Base-by-base conservation (phyloP, 768 basidiomycete species). In the Grammothele lineata region DNA sequence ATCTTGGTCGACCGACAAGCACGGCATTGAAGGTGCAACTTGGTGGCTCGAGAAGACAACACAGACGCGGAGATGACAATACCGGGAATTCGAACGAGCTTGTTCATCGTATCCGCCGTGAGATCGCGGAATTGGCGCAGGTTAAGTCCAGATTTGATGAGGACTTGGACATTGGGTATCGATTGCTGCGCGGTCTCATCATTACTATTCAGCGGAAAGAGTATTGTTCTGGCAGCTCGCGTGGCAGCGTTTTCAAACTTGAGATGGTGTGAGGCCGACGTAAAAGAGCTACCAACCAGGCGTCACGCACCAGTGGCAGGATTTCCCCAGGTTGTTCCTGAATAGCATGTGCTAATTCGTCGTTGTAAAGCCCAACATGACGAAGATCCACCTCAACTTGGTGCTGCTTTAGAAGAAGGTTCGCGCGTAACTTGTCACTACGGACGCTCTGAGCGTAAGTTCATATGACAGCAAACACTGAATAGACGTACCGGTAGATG, bases 41-140 rank as follows among this genome's bases (percentile, higher is more conserved):
- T 90, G 18, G 92, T 93, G 9, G 96, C 92, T 36, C 95, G 84
- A 2, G 95, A 90, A 0, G 92, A 90, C 18, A 98, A 78, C 15
- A 92, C 85, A 9, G 93, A 95, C 0, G 96, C 91, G 25, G 94
- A 94, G 62, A 98, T 97, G 63, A 98, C 93, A 58, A 99, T 99
- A 25, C 96, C 96, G 2, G 96, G 96, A 35, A 97, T 80, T 49
- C 96, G 88, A 30, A 99, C 94, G 35, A 99, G 83, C 62, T 90
- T 93, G 61, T 92, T 94, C 76, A 98, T 88, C 18, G 87, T 92
- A 57, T 93, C 80, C 9, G 96, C 96, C 0, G 88, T 89, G 34
- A 99, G 80, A 35, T 93, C 92, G 34, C 96, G 83, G 65, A 98
- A 96, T 63, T 90, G 92, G 43, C 90, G 80, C 70, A 98, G 76